Evolutionary conservation across 768 basidiomycete species (phyloP), one percentile per base, ranked within the genome.

Genomic region (Tubosaeta sp.): DNA sequence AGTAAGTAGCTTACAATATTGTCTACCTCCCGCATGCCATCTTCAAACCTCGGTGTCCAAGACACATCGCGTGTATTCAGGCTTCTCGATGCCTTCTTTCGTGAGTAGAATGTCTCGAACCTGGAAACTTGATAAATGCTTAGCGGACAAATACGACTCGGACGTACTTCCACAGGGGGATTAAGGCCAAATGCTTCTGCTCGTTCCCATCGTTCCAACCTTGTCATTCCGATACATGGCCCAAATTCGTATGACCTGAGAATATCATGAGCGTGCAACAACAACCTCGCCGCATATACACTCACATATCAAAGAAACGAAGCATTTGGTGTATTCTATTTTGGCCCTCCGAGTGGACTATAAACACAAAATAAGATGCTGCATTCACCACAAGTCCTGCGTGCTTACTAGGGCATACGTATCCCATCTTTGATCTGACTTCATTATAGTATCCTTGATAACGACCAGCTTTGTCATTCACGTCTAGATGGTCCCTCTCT

Each of bases 181-280:
- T 84, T 75, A 18, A 96, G 71, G 2, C 91, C 91, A 40, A 94
- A 73, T 10, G 77, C 76, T 24, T 83, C 66, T 0, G 94, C 94
- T 44, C 94, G 77, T 62, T 94, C 81, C 91, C 93, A 97, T 34
- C 94, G 76, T 54, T 94, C 83, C 13, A 95, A 69, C 25, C 94
- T 82, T n/a, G 83, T 79, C 48, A 90, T 77, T 0, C 90, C 87
- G 19, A 85, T 71, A 56, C 85, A 90, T 3, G 90, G 90, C 0
- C 90, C 91, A 61, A 83, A 94, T 56, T 89, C 82, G 50, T 85
- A 86, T 2, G 83, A 80, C 64, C 87, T 90, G 43, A 9, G 22
- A 13, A 19, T n/a, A 46, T 11, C 12, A 50, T 63, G 42, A 56
- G 41, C 19, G 49, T 39, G 18, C 30, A 34, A 11, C 11, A n/a